A percentile compares a stretch with the other conserved stretches of the same genome.
These are phyloP conservation scores for Crithidia mellificae DNA, from an alignment of 208 protist species.

Conservation along the genomic window DNA sequence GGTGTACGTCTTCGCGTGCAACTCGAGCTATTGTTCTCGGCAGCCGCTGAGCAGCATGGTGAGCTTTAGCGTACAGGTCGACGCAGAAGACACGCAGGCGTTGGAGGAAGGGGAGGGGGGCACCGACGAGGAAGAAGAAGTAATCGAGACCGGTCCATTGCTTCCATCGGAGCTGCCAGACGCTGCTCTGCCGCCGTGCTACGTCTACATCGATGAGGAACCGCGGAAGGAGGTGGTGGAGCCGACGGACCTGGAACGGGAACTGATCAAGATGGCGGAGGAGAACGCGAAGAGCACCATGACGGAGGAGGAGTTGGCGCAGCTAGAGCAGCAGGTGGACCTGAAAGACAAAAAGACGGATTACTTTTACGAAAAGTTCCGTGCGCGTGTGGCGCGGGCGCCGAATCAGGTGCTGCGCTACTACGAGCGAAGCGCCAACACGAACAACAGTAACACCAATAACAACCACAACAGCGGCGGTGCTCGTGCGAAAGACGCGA, in stretches of 20 bases:
- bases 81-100: constrained; percentile 58
- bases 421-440: constrained; percentile 39
- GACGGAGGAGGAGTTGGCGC: constrained; percentile 57
- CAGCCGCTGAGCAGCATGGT: constrained; percentile 77
- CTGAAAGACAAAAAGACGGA: constrained; percentile 72
- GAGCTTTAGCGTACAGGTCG: constrained; percentile 69
- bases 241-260: constrained; percentile 62
- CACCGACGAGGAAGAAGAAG: constrained; percentile 46
- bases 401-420: constrained; percentile 83
- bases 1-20: constrained; percentile 86
- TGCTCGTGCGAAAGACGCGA: constrained; percentile 22
- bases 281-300: constrained; percentile 41
- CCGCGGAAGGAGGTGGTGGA: constrained; percentile 55
- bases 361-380: constrained; percentile 82
- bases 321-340: constrained; percentile 68
- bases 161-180: constrained; percentile 46
- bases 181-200: constrained; percentile 63
- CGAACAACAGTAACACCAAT: background rate
- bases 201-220: constrained; percentile 68
- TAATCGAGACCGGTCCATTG: constrained; percentile 40
- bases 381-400: constrained; percentile 53
- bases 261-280: constrained; percentile 66
- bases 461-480: background rate
- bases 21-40: constrained; percentile 56
- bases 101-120: constrained; percentile 42